Percentiles rank a stretch among this genome's conserved stretches.
phyloP scores from a whole-genome alignment of 306 rosid genomes.

The Corylus heterophylla region DNA sequence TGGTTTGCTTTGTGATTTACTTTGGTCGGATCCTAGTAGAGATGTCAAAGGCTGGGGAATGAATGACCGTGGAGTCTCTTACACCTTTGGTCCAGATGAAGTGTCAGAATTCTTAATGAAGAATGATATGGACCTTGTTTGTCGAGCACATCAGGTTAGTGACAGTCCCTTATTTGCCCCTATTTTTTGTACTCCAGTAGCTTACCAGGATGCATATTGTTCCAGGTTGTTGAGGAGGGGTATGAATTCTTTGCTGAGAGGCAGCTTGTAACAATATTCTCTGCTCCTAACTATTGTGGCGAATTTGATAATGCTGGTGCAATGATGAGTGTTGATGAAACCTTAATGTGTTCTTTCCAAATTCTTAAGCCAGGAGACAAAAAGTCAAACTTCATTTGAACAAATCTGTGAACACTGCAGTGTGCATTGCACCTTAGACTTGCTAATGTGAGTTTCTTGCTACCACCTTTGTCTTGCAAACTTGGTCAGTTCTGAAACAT shows the following conservation, averaged over 20 bases:
- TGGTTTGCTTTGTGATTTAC: conserved; percentile 45
- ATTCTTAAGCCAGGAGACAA: conserved; percentile 43
- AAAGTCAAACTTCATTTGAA: conserved; percentile 26
- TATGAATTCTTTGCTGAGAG: conserved; percentile 48
- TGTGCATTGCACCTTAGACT: conserved; percentile 4
- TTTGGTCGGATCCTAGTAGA: conserved; percentile 45
- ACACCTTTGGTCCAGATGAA: conserved; percentile 37
- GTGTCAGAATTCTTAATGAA: conserved; percentile 41
- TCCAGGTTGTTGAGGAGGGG: conserved; percentile 46
- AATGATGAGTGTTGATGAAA: neutral
- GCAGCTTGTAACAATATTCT: conserved; percentile 47
- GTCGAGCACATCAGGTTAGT: conserved; percentile 44
- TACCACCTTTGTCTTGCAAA: too few species aligned
- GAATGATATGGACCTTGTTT: conserved; percentile 46
- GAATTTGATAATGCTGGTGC: too few species aligned
- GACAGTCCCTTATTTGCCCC: neutral
- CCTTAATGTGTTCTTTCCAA: conserved; percentile 47
- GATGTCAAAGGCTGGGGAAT: conserved; percentile 48
- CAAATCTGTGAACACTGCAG: conserved; percentile 14
- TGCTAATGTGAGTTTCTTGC: too few species aligned
- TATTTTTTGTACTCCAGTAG: neutral
- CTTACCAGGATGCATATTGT: conserved; percentile 6
- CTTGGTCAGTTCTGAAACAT: too few species aligned
- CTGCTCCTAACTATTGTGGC: conserved; percentile 27
- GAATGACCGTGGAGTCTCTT: conserved; percentile 49